phyloP scores from a whole-genome alignment of 2,329 filamentous ascomycete genomes.

The Colletotrichum melonis region DNA sequence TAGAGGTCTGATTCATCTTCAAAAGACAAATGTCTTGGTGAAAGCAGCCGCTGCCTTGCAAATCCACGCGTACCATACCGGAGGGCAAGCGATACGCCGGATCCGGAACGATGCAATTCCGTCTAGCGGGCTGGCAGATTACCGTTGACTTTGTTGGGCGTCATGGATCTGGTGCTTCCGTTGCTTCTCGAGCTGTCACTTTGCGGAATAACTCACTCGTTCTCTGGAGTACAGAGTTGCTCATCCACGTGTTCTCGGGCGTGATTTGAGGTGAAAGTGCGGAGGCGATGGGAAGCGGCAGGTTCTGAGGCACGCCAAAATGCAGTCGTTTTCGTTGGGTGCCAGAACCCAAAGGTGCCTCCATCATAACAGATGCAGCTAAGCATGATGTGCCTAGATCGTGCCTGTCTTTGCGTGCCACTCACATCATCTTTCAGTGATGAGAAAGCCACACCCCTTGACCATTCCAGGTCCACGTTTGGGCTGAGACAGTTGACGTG shows the following conservation, averaged over 20 bases:
- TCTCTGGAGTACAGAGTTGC: not conserved
- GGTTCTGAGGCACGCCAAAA: constrained; percentile 19
- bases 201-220: no score
- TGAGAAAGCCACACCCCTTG: not conserved
- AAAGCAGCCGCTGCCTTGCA: not conserved
- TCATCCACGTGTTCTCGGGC: not conserved
- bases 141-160: not conserved
- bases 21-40: constrained; percentile 12
- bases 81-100: constrained; percentile 1
- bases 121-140: constrained; percentile 13
- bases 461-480: constrained; percentile 16
- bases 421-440: constrained; percentile 12
- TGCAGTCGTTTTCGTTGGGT: constrained; percentile 21
- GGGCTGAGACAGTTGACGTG: constrained; percentile 24
- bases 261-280: not conserved
- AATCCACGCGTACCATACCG: constrained; percentile 8
- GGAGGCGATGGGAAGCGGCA: constrained; percentile 11
- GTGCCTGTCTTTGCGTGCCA: constrained; percentile 6
- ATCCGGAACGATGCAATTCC: constrained; percentile 17
- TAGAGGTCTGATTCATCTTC: not conserved
- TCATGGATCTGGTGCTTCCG: not conserved
- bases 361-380: not conserved
- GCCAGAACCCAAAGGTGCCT: not conserved
- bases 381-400: not conserved
- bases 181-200: not conserved